Evolutionary conservation across 805 yeast genomes (phyloP), one percentile per base, ranked within the genome.

Genomic region (Metschnikowia santaceciliae): DNA sequence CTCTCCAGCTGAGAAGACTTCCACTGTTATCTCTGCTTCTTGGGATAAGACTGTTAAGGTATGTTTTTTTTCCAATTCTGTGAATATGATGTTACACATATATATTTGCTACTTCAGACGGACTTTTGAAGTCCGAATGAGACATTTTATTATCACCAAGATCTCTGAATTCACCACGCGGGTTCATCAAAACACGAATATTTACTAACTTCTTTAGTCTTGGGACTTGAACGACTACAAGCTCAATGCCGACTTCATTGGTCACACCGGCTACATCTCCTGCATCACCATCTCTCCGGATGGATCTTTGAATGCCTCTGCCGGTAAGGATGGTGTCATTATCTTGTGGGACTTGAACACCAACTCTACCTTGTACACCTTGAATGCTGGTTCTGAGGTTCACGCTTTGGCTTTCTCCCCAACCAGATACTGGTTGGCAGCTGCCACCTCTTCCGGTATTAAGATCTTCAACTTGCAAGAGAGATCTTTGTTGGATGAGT

Each of bases 371-470:
- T 82, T 91, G 71, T 92, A 90, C 96, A 85, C 96, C 70, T 84
- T 94, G 76, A 80, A 82, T 69, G 92, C 96, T 68, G 90, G 94
- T 76, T 94, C 92, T 72, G 98, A 92, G 83, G 90, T 94, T 67
- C 89, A 89, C 78, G 95, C 97, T 75, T 84, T 94, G 74, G 96
- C 97, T 10, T 94, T 94, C 96, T 92, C 98, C 76, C 99, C 99
- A 81, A 89, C 89, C 96, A 91, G 99, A 87, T 94, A 89, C 95
- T 94, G 99, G 99, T 88, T 94, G 77, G 92, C 96, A 75, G 99
- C 98, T 80, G 98, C 99, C 72, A 94, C 99, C 68, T 80, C 97
- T 63, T 80, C 96, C 64, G 94, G 97, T 72, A 90, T 94, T 83
- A 92, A 91, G 88, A 86, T 94, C 84, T 94, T 84, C 89, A 89